A percentile compares a stretch with the other conserved stretches of the same genome.
phyloP scores from a whole-genome alignment of 2,329 filamentous ascomycete species.

The Talaromyces atroroseus region DNA sequence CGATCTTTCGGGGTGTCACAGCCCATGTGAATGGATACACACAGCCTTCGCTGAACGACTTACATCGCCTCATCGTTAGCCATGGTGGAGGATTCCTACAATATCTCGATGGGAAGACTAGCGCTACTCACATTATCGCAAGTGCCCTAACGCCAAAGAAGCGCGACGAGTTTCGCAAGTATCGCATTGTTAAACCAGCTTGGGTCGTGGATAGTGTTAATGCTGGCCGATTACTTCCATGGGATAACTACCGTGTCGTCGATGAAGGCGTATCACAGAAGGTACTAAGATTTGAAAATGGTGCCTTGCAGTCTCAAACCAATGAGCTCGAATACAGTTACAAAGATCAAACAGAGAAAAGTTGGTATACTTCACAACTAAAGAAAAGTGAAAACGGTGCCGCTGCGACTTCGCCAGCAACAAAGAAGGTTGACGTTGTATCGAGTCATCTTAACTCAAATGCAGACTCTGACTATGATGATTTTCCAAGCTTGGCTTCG shows the following conservation, averaged over 20 bases:
- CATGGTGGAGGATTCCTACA: constrained; percentile 95
- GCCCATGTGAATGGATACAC: constrained; percentile 95
- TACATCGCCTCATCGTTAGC: constrained; percentile 80
- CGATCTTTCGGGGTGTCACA: constrained; percentile 85
- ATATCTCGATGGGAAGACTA: constrained; percentile 90
- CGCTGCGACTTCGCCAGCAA: constrained; percentile 24
- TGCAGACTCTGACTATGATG: constrained; percentile 36
- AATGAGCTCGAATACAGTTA: constrained; percentile 62
- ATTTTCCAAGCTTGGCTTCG: constrained; percentile 30
- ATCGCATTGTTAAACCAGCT: constrained; percentile 87
- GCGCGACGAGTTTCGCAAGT: constrained; percentile 75
- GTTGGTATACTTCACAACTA: constrained; percentile 76
- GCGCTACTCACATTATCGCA: constrained; percentile 92
- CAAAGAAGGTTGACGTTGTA: background rate
- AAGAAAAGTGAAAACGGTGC: constrained; percentile 31
- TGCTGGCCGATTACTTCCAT: constrained; percentile 75
- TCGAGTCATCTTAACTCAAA: constrained; percentile 11
- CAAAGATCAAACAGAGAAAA: constrained; percentile 70
- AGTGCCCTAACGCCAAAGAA: constrained; percentile 90
- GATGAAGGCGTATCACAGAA: constrained; percentile 81
- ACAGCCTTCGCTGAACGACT: constrained; percentile 81
- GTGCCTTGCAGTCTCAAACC: constrained; percentile 61
- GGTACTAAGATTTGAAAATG: constrained; percentile 60
- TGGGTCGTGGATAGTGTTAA: constrained; percentile 90
- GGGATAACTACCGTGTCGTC: constrained; percentile 77